Conservation (phyloP, 805 yeast species). For the Saccharomycopsis sp. region DNA sequence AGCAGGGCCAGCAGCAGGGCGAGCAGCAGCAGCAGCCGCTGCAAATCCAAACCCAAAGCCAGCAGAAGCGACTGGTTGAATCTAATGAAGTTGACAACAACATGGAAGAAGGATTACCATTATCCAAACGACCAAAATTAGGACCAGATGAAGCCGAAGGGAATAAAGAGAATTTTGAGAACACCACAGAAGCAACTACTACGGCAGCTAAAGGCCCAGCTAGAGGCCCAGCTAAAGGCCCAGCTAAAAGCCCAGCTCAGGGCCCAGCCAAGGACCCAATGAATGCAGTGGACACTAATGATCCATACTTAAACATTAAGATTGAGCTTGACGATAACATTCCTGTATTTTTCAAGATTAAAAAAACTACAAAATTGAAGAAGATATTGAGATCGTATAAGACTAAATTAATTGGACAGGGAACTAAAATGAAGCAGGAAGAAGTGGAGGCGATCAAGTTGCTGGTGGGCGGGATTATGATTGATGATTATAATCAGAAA, state of each 20-base stretch:
- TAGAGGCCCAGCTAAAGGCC: background rate
- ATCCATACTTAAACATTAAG: constrained; percentile 13
- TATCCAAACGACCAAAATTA: background rate
- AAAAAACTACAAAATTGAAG: constrained; percentile 19
- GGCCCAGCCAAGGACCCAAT: background rate
- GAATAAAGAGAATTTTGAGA: too few relatives aligned
- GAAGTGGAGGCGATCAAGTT: constrained; percentile 11
- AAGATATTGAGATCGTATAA: constrained; percentile 18
- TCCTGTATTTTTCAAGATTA: constrained; percentile 18
- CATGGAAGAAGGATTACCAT: too few relatives aligned
- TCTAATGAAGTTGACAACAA: too few relatives aligned
- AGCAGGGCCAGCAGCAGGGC: background rate
- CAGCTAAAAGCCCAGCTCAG: background rate
- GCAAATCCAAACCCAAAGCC: background rate
- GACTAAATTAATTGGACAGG: constrained; percentile 7
- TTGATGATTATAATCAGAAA: constrained; percentile 12
- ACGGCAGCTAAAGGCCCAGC: constrained; percentile 1
- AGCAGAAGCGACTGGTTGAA: background rate
- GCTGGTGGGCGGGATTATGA: constrained; percentile 5
- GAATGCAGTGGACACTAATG: background rate
- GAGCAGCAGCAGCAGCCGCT: background rate
- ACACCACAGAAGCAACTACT: background rate
- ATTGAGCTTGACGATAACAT: constrained; percentile 12
- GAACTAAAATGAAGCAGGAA: background rate
- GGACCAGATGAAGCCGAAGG: too few relatives aligned